Evolutionary conservation across 2,329 filamentous ascomycete genomes (phyloP).

Genomic region (Acrocalymma vagum): DNA sequence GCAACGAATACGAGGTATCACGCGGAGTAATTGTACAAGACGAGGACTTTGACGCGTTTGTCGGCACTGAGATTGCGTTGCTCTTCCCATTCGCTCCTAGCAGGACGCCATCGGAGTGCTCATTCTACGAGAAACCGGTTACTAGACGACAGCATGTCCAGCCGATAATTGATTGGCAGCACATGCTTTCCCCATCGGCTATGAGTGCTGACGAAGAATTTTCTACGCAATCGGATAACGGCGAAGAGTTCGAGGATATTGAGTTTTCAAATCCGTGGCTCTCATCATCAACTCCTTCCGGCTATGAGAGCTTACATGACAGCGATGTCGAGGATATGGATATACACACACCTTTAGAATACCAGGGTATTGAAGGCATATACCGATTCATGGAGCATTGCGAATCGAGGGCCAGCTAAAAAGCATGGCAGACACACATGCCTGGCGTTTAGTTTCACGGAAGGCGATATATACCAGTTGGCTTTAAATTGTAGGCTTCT

Average conservation of each 20-base stretch:
- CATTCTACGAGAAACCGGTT: slow-evolving; percentile 55
- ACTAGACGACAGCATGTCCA: slow-evolving; percentile 39
- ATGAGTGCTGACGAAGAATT: slow-evolving; percentile 45
- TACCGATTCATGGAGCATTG: slow-evolving; percentile 72
- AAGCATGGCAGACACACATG: neutral
- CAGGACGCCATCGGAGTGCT: slow-evolving; percentile 55
- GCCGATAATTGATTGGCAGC: slow-evolving; percentile 63
- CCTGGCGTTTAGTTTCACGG: slow-evolving; percentile 17
- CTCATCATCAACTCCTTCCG: slow-evolving; percentile 56
- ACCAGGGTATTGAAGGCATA: slow-evolving; percentile 71
- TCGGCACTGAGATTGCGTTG: slow-evolving; percentile 77
- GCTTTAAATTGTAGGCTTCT: slow-evolving; percentile 36
- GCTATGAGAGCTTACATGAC: slow-evolving; percentile 65
- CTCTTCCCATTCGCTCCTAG: slow-evolving; percentile 86
- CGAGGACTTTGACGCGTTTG: slow-evolving; percentile 72
- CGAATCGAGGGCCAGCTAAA: slow-evolving; percentile 51
- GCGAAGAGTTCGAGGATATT: slow-evolving; percentile 53
- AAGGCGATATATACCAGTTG: slow-evolving; percentile 30
- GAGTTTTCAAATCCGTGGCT: slow-evolving; percentile 62
- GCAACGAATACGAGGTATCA: slow-evolving; percentile 84
- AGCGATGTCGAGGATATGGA: slow-evolving; percentile 58
- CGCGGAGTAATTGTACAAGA: slow-evolving; percentile 84
- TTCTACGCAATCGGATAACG: slow-evolving; percentile 47
- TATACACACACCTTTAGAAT: slow-evolving; percentile 59
- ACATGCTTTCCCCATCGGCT: slow-evolving; percentile 62